phyloP scores from a whole-genome alignment of 106 monocot genomes.

The Allium cepa region DNA sequence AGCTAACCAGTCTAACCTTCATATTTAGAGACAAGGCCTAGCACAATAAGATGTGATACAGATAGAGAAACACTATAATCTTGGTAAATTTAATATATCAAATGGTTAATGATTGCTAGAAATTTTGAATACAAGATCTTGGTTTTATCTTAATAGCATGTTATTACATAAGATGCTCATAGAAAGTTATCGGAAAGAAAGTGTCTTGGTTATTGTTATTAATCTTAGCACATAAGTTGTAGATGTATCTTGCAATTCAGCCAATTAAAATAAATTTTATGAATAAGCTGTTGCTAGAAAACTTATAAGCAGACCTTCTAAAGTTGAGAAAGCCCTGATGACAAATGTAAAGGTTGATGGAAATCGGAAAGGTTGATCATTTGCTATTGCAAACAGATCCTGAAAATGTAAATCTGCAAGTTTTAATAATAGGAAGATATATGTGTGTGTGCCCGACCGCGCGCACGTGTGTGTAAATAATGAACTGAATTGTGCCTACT shows the following conservation, averaged over 20 bases:
- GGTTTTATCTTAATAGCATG: no score
- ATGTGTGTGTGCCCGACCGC: no score
- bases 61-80: no score
- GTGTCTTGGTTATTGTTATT: neutral
- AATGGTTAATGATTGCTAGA: no score
- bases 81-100: no score
- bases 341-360: slow-evolving; percentile 94
- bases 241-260: no score
- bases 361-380: slow-evolving; percentile 86
- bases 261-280: no score
- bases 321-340: slow-evolving; percentile 84
- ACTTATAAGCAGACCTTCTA: slow-evolving; percentile 54
- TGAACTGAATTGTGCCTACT: slow-evolving; percentile 24
- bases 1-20: no score
- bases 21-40: no score
- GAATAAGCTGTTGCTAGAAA: slow-evolving; percentile 44
- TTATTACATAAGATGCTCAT: neutral
- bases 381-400: slow-evolving; percentile 98
- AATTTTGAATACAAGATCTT: no score
- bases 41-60: no score
- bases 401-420: slow-evolving; percentile 23
- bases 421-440: slow-evolving; percentile 1
- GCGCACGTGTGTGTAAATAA: neutral
- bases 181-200: neutral
- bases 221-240: neutral